These are phyloP conservation scores for Leishmania tropica DNA, from an alignment of 208 protist species.

Conservation along the genomic window DNA sequence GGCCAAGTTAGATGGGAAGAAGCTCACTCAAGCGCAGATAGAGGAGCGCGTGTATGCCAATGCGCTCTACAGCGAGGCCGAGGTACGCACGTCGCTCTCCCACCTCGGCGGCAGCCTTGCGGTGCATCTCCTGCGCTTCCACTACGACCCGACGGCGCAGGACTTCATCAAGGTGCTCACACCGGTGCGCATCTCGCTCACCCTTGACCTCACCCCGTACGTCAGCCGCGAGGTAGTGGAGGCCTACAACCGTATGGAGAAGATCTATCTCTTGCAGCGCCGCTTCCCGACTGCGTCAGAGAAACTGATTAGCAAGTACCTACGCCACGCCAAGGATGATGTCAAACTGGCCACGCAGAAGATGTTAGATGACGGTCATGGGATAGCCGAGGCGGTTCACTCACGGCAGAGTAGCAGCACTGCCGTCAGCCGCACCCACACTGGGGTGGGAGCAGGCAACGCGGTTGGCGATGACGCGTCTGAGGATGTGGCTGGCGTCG, in stretches of 20 bases:
- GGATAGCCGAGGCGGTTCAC: conserved; percentile 6
- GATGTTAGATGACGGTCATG: conserved; percentile 32
- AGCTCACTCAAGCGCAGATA: conserved; percentile 19
- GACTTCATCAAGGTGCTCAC: conserved; percentile 69
- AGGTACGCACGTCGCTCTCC: conserved; percentile 60
- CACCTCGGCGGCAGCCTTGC: conserved; percentile 70
- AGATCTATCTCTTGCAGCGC: conserved; percentile 33
- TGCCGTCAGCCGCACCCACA: neutral
- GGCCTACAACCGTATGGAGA: conserved; percentile 38
- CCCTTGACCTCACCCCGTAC: conserved; percentile 63
- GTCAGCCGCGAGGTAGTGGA: conserved; percentile 45
- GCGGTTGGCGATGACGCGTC: conserved; percentile 7
- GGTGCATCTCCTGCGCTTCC: conserved; percentile 85
- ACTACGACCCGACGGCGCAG: conserved; percentile 48
- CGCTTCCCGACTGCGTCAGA: conserved; percentile 41
- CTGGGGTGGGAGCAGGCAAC: neutral
- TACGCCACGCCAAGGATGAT: conserved; percentile 27
- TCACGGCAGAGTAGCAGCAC: conserved; percentile 24
- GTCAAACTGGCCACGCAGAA: conserved; percentile 29
- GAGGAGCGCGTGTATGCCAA: conserved; percentile 43
- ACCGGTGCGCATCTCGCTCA: conserved; percentile 58
- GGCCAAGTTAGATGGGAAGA: conserved; percentile 37
- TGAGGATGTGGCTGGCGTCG: conserved; percentile 13
- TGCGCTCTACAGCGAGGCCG: conserved; percentile 80
- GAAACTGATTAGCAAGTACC: conserved; percentile 22